Evolutionary conservation across 1,284 basidiomycete species (phyloP).

Genomic region (Caloboletus firmus): DNA sequence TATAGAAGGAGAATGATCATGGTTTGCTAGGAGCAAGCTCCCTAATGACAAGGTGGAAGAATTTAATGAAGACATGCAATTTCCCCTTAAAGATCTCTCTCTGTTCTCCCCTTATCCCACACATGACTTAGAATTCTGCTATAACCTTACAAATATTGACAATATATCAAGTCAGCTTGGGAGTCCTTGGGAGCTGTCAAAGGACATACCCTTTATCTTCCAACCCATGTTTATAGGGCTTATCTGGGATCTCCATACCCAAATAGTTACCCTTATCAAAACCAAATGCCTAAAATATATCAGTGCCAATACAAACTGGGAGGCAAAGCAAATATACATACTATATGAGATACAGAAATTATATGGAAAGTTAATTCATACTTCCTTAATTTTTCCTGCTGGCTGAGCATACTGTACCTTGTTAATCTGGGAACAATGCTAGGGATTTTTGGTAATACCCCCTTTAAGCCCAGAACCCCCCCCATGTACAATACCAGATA

Average conservation of each 20-base stretch:
- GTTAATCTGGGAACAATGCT: conserved; percentile 34
- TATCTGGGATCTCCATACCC: too few species aligned
- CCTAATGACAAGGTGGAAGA: background rate
- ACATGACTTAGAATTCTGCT: background rate
- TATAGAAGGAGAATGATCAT: background rate
- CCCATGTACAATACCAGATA: background rate
- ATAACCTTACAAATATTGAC: background rate
- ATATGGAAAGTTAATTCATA: too few species aligned
- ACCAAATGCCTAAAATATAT: too few species aligned
- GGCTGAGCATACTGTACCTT: conserved; percentile 33
- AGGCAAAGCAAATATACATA: too few species aligned
- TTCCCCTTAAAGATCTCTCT: background rate
- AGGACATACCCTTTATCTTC: background rate
- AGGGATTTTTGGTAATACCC: conserved; percentile 14
- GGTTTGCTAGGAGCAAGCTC: background rate
- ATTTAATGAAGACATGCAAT: background rate
- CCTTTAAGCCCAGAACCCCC: conserved; percentile 18
- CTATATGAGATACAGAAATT: too few species aligned
- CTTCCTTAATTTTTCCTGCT: background rate
- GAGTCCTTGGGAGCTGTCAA: background rate
- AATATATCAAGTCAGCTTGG: fast-evolving
- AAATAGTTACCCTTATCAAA: too few species aligned
- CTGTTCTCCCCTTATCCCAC: too few species aligned
- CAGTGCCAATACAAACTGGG: too few species aligned
- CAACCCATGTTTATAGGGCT: background rate